Evolutionary conservation across 129 eudicot species (phyloP).

Genomic region (Artemisia argyi): DNA sequence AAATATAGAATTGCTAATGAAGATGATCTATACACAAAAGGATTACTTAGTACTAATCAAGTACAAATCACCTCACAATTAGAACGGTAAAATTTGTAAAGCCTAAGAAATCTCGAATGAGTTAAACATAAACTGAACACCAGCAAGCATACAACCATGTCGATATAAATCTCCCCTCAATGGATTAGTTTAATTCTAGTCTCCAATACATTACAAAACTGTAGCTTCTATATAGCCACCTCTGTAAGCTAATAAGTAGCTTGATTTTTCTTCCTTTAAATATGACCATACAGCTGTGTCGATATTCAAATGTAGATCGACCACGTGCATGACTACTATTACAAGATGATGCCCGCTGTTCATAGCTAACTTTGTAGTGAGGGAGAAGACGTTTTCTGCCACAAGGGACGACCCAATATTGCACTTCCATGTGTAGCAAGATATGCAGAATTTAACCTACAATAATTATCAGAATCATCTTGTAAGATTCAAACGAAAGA

Average conservation of each 20-base stretch:
- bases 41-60: too few relatives aligned
- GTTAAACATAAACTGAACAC: not conserved
- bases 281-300: not conserved
- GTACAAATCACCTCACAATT: too few relatives aligned
- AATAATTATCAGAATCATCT: not conserved
- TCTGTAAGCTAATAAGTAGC: conserved; percentile 18
- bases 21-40: too few relatives aligned
- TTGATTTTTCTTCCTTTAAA: not conserved
- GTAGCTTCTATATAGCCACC: conserved; percentile 16
- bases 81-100: too few relatives aligned
- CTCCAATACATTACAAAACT: not conserved
- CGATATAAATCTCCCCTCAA: not conserved
- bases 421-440: conserved; percentile 87
- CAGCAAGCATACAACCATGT: not conserved
- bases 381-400: conserved; percentile 59
- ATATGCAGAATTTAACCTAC: conserved; percentile 86
- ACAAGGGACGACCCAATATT: conserved; percentile 84
- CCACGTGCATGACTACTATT: not conserved
- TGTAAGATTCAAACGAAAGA: not conserved
- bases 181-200: conserved; percentile 2
- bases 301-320: not conserved
- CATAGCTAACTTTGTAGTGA: conserved; percentile 46
- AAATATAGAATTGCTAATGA: too few relatives aligned
- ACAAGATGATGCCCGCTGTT: not conserved
- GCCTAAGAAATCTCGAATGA: not conserved